A percentile compares a stretch with the other conserved stretches of the same genome.
Evolutionary conservation across 2,329 filamentous ascomycete genomes (phyloP).

Genomic region (Verticillium klebahnii): DNA sequence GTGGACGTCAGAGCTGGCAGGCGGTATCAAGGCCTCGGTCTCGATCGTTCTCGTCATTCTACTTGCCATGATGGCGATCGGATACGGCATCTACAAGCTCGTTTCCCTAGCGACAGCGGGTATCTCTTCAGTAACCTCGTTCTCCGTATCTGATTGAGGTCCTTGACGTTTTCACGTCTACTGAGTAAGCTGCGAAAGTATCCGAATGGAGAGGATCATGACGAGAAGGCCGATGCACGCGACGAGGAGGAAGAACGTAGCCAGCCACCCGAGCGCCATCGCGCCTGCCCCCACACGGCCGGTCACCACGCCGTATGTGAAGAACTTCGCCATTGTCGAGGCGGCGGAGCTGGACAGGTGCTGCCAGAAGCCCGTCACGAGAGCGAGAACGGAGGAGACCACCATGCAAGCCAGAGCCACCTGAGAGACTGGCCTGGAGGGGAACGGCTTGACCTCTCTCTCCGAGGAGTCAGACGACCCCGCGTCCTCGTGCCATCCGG

Average conservation of each 20-base stretch:
- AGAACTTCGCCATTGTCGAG: constrained; percentile 86
- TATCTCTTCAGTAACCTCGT: not conserved
- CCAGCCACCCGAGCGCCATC: constrained; percentile 98
- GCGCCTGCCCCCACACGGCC: constrained; percentile 86
- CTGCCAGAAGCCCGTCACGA: constrained; percentile 80
- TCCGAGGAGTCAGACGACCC: constrained; percentile 73
- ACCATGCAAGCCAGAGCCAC: constrained; percentile 91
- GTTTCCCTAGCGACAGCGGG: not conserved
- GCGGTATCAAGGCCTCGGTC: not conserved
- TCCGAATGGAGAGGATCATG: constrained; percentile 91
- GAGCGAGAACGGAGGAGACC: constrained; percentile 63
- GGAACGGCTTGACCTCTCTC: constrained; percentile 89
- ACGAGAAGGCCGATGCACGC: constrained; percentile 92
- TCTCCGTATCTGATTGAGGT: not conserved
- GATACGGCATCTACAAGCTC: not conserved
- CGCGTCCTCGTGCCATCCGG: constrained; percentile 91
- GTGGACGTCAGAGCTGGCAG: not conserved
- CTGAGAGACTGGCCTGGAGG: constrained; percentile 86
- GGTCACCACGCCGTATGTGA: constrained; percentile 82
- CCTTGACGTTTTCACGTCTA: no score
- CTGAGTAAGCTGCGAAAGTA: constrained; percentile 56
- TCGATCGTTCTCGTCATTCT: not conserved
- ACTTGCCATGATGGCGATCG: not conserved
- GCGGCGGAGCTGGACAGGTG: constrained; percentile 96
- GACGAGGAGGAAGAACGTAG: constrained; percentile 86